Evolutionary conservation across 2,329 filamentous ascomycete genomes (phyloP), one percentile per base, ranked within the genome.

Genomic region (Aspergillus pseudoviridinutans): DNA sequence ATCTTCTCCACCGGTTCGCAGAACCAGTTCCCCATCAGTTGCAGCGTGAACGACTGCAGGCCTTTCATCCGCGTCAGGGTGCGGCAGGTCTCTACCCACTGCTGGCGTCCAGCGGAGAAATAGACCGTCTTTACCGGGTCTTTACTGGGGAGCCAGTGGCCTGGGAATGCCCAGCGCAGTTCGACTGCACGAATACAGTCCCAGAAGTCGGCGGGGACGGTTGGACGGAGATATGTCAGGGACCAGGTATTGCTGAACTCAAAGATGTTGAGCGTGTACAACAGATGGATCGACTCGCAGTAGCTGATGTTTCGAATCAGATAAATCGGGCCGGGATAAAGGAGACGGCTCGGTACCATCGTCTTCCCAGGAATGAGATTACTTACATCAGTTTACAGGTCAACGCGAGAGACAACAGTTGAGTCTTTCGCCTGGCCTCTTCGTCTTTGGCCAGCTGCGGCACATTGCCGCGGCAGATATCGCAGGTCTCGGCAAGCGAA

Each of bases 241-340:
- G 72, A 68, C 73, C 73, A 76, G 56, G 73, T 73, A 53, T 71
- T 75, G 61, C 71, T 74, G 62, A 76, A 75, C 57, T 74, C 70
- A 58, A 75, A 72, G 46, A 62, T 69, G 57, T 71, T 73, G 49
- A 65, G 62, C 4, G 66, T 66, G 59, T 76, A 76, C 24, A 76
- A 66, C 28, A 72, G 59, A 51, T 67, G 60, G 46, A 72, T 71
- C 1, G 71, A 71, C 65, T 76, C 73, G 57, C 61, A 55, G 60
- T 72, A 74, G 58, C 73, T 75, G 55, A 46, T 32, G 32, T n/a
- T 25, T 35, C 29, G 22, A n/a, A 38, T 57, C 46, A 51, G 53
- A 49, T 47, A 22, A 24, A n/a, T 47, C 12, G 17, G 22, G 47
- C 20, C 12, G 47, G 17, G 22, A 27, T 12, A 17, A 22, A 41